These are phyloP conservation scores for Neurospora sp. DNA, from an alignment of 495 filamentous ascomycete genomes.

Conservation along the genomic window DNA sequence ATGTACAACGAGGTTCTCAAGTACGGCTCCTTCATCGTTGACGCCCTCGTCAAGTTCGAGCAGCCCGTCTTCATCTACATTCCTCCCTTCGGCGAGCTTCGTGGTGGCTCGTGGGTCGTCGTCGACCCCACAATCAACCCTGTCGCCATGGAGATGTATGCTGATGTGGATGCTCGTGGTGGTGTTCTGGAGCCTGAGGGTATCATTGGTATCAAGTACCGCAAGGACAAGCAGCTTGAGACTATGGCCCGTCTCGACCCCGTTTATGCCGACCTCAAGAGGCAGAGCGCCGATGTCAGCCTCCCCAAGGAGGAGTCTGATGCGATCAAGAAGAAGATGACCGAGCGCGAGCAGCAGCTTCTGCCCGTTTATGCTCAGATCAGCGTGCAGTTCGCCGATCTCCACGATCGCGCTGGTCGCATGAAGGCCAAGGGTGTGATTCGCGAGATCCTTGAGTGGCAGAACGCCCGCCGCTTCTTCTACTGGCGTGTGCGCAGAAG, in stretches of 20 bases:
- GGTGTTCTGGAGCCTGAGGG: conserved; percentile 97
- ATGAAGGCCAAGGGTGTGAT: conserved; percentile 97
- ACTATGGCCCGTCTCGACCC: conserved; percentile 94
- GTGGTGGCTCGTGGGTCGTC: conserved; percentile 98
- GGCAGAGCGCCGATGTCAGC: conserved; percentile 54
- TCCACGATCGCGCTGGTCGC: conserved; percentile 93
- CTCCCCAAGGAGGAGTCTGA: conserved; percentile 63
- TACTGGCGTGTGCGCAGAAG: conserved; percentile 98
- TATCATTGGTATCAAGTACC: conserved; percentile 97
- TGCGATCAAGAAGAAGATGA: conserved; percentile 77
- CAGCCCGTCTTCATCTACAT: conserved; percentile 99
- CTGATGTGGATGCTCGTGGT: conserved; percentile 88
- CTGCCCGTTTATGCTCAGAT: conserved; percentile 91
- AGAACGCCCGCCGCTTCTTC: conserved; percentile 92
- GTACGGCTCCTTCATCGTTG: conserved; percentile 97
- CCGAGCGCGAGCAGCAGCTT: conserved; percentile 74
- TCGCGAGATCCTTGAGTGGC: conserved; percentile 72
- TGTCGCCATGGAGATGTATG: conserved; percentile 98
- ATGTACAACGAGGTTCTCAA: conserved; percentile 99
- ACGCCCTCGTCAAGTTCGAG: conserved; percentile 95
- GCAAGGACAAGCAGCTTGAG: conserved; percentile 91
- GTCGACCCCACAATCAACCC: conserved; percentile 97
- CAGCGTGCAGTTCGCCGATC: conserved; percentile 87
- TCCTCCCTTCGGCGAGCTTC: conserved; percentile 89
- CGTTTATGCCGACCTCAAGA: conserved; percentile 72